A percentile compares a stretch with the other conserved stretches of the same genome.
These are phyloP conservation scores for Xylariomycetidae sp. DNA, from an alignment of 2,329 filamentous ascomycete genomes.

Conservation along the genomic window DNA sequence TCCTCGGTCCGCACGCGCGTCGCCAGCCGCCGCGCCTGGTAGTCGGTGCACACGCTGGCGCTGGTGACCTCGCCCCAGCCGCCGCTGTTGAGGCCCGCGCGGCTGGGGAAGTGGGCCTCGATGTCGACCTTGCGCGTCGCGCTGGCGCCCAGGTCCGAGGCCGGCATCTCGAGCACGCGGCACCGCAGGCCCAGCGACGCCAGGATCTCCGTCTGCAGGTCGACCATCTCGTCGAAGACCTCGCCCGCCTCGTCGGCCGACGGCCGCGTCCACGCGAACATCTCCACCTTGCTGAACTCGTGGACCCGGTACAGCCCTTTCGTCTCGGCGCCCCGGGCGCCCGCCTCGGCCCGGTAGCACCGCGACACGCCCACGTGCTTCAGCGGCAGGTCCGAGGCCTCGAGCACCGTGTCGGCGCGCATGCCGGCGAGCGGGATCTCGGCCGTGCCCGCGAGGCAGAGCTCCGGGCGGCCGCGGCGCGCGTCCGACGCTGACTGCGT, in stretches of 20 bases:
- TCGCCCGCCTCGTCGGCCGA: slow-evolving; percentile 43
- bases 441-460: slow-evolving; percentile 80
- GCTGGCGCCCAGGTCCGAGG: slow-evolving; percentile 80
- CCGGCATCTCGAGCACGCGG: slow-evolving; percentile 89
- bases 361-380: slow-evolving; percentile 80
- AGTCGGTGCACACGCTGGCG: slow-evolving; percentile 88
- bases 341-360: slow-evolving; percentile 95
- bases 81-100: slow-evolving; percentile 48
- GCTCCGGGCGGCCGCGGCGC: slow-evolving; percentile 58
- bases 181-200: slow-evolving; percentile 73
- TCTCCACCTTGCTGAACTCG: slow-evolving; percentile 97
- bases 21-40: slow-evolving; percentile 78
- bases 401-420: slow-evolving; percentile 69
- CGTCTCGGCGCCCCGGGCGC: slow-evolving; percentile 81
- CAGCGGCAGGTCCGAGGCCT: slow-evolving; percentile 62
- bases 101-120: slow-evolving; percentile 87
- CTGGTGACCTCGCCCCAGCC: slow-evolving; percentile 95
- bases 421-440: slow-evolving; percentile 94
- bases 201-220: slow-evolving; percentile 82
- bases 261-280: slow-evolving; percentile 85
- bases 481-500: slow-evolving; percentile 61
- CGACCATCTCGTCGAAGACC: slow-evolving; percentile 79
- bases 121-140: slow-evolving; percentile 87
- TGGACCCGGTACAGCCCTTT: slow-evolving; percentile 96
- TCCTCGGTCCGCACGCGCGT: slow-evolving; percentile 61